These are phyloP conservation scores for Russula sp. DNA, from an alignment of 768 basidiomycete species.

Conservation along the genomic window DNA sequence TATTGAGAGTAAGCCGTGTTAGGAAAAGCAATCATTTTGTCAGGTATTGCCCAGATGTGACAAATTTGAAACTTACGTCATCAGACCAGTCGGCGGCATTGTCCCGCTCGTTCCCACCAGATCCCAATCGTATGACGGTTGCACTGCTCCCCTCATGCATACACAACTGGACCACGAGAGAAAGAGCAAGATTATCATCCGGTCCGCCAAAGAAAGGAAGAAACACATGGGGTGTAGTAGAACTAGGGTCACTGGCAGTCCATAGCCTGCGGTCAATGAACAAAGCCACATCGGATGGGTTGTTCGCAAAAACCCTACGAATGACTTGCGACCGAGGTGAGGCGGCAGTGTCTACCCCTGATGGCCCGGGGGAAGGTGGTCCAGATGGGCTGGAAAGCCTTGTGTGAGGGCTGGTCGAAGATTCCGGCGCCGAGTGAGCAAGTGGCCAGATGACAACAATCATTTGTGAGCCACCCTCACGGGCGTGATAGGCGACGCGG, in stretches of 20 bases:
- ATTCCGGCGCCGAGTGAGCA: conserved; percentile 28
- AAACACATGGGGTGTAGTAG: conserved; percentile 54
- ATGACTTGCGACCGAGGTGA: conserved; percentile 75
- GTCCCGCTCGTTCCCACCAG: conserved; percentile 32
- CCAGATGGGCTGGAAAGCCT: conserved; percentile 61
- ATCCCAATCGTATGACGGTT: conserved; percentile 55
- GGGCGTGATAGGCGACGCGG: conserved; percentile 56
- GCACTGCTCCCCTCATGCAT: conserved; percentile 58
- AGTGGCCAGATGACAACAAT: conserved; percentile 82
- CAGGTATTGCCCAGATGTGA: conserved; percentile 5
- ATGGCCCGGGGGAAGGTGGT: conserved; percentile 56
- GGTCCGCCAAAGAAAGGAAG: conserved; percentile 92
- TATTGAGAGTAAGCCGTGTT: conserved; percentile 69
- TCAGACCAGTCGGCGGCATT: too few relatives aligned
- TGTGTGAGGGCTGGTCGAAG: conserved; percentile 23
- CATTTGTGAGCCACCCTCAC: conserved; percentile 56
- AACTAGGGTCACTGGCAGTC: conserved; percentile 26
- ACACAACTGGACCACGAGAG: conserved; percentile 77
- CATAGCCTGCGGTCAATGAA: conserved; percentile 72
- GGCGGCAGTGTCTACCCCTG: conserved; percentile 40
- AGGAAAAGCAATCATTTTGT: conserved; percentile 36
- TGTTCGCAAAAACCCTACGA: conserved; percentile 69
- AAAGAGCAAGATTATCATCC: conserved; percentile 82
- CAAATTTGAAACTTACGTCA: conserved; percentile 29
- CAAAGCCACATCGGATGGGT: conserved; percentile 72